phyloP scores from a whole-genome alignment of 75 land plant species.

The Isoetes taiwanensis region DNA sequence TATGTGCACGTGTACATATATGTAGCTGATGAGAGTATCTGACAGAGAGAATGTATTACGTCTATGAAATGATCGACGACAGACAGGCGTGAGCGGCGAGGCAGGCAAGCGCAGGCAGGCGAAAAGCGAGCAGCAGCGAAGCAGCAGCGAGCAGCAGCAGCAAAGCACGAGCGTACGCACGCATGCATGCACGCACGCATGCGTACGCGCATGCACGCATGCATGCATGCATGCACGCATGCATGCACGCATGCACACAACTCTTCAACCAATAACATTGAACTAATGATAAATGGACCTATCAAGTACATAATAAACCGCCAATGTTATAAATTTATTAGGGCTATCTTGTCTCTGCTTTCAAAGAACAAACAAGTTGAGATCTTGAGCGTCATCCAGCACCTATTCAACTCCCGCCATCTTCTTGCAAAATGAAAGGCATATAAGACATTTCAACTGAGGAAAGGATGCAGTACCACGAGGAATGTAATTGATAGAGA shows the following conservation, averaged over 20 bases:
- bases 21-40: no score
- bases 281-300: slow-evolving; percentile 88
- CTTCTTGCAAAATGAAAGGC: slow-evolving; percentile 42
- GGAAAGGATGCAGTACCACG: neutral
- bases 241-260: no score
- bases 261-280: slow-evolving; percentile 73
- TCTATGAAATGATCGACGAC: neutral
- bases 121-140: no score
- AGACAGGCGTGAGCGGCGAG: neutral
- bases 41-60: no score
- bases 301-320: slow-evolving; percentile 78
- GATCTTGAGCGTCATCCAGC: slow-evolving; percentile 79
- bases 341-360: slow-evolving; percentile 92
- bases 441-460: neutral
- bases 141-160: no score
- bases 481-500: neutral
- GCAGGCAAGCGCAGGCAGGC: no score
- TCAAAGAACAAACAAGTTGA: slow-evolving; percentile 71
- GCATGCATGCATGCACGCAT: no score
- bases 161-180: no score
- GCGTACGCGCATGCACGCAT: no score
- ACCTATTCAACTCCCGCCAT: slow-evolving; percentile 84
- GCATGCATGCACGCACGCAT: no score
- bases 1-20: no score
- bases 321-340: slow-evolving; percentile 74